phyloP scores from a whole-genome alignment of 177 flowering plant species.

The Vitis hybrid region DNA sequence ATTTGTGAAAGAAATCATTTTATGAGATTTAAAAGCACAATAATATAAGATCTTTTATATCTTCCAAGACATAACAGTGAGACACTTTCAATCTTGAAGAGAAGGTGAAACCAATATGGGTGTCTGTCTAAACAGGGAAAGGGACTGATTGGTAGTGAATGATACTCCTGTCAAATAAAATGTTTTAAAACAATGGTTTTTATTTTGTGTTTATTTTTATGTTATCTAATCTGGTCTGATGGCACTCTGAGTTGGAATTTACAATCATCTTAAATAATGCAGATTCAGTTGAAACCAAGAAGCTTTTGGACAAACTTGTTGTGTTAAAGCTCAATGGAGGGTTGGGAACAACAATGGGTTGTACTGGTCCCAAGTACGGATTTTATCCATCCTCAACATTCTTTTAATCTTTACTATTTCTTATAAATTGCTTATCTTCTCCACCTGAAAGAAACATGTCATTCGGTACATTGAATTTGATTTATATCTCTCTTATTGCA shows the following conservation, averaged over 20 bases:
- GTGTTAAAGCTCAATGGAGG: slow-evolving; percentile 98
- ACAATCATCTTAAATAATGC: slow-evolving; percentile 8
- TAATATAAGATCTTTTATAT: no score
- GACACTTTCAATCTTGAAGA: no score
- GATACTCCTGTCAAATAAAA: background rate
- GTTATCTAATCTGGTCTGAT: background rate
- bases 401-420: background rate
- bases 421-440: background rate
- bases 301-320: slow-evolving; percentile 89
- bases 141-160: no score
- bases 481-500: no score
- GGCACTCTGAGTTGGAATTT: background rate
- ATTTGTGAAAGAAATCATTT: no score
- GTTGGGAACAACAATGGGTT: slow-evolving; percentile 96
- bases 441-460: no score
- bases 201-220: background rate
- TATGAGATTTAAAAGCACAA: no score
- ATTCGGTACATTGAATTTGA: no score
- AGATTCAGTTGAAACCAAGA: slow-evolving; percentile 66
- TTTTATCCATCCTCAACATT: background rate
- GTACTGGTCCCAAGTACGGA: slow-evolving; percentile 96
- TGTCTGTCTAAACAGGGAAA: no score
- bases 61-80: no score
- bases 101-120: no score
- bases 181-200: background rate